Evolutionary conservation across 345 rosid genomes (phyloP).

Genomic region (Melastoma malabathricum): DNA sequence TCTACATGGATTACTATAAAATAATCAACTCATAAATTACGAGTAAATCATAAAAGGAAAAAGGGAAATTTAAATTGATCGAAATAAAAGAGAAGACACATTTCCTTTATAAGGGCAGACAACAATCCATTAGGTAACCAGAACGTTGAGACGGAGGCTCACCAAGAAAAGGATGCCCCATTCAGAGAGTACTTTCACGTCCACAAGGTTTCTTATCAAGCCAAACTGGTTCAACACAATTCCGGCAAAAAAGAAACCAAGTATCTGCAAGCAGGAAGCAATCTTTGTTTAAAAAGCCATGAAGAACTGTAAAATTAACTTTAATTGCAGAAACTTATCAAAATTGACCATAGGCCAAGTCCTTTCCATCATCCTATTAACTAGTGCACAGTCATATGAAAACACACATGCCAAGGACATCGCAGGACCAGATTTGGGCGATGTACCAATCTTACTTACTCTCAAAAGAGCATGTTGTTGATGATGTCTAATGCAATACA

Average conservation of each 20-base stretch:
- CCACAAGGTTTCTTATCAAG: constrained; percentile 74
- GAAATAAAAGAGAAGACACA: neutral
- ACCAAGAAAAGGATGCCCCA: constrained; percentile 99
- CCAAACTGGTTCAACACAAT: constrained; percentile 86
- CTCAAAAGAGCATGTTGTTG: too few species aligned
- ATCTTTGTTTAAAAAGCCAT: neutral
- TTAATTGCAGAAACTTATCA: too few species aligned
- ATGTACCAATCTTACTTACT: too few species aligned
- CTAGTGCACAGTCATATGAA: too few species aligned
- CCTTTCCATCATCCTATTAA: too few species aligned
- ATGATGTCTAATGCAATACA: too few species aligned
- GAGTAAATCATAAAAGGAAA: neutral
- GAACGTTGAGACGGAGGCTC: constrained; percentile 8
- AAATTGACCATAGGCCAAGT: too few species aligned
- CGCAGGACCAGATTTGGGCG: too few species aligned
- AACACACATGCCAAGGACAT: too few species aligned
- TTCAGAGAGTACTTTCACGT: constrained; percentile 88
- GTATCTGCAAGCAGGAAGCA: constrained; percentile 48
- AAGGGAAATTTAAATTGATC: neutral
- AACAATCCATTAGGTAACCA: neutral
- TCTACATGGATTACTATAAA: too few species aligned
- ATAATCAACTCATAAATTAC: too few species aligned
- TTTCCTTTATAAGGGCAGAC: constrained; percentile 1
- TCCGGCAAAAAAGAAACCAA: constrained; percentile 98
- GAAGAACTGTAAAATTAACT: too few species aligned